A percentile compares a stretch with the other conserved stretches of the same genome.
These are phyloP conservation scores for Rhodamnia rubescens DNA, from an alignment of 345 rosid genomes.

Conservation along the genomic window DNA sequence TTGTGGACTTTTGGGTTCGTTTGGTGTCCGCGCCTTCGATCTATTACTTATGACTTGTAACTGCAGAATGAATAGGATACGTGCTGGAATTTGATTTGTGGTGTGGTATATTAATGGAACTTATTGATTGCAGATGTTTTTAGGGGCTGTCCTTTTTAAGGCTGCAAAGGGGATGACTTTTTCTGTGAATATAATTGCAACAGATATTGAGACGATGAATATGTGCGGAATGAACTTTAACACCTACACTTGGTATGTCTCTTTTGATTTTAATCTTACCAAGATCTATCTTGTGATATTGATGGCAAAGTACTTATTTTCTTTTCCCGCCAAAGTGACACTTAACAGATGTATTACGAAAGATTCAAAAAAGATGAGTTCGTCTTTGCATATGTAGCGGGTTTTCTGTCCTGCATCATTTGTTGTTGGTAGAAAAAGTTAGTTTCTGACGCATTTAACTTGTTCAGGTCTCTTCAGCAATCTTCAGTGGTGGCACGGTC, in stretches of 20 bases:
- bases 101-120: not conserved
- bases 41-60: not conserved
- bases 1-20: not conserved
- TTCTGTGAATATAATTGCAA: not conserved
- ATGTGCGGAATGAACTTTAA: not conserved
- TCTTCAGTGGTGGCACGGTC: slow-evolving; percentile 18
- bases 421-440: not conserved
- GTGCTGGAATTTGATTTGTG: not conserved
- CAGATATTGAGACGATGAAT: not conserved
- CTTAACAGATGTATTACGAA: not conserved
- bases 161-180: not conserved
- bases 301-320: not conserved
- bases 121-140: not conserved
- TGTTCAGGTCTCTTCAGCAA: slow-evolving; percentile 20
- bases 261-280: not conserved
- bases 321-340: not conserved
- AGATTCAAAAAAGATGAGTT: not conserved
- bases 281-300: not conserved
- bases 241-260: not conserved
- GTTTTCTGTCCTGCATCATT: not conserved
- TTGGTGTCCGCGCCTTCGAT: not conserved
- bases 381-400: not conserved
- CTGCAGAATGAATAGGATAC: not conserved
- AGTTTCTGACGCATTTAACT: not conserved
- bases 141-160: not conserved